phyloP scores from a whole-genome alignment of 495 filamentous ascomycete genomes.

The Penicillium canescens region DNA sequence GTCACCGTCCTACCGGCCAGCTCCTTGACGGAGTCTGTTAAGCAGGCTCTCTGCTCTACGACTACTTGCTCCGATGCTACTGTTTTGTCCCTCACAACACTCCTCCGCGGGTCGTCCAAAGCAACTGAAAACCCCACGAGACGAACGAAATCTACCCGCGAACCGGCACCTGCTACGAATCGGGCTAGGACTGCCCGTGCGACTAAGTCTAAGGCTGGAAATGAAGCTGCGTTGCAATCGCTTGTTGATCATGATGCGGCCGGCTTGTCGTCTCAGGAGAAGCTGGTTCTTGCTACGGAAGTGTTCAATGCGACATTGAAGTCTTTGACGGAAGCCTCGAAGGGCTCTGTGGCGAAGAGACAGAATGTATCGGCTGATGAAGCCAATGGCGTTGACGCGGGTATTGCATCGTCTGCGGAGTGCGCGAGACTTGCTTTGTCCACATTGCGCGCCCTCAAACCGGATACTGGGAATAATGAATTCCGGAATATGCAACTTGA shows the following conservation, averaged over 20 bases:
- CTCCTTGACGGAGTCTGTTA: slow-evolving; percentile 45
- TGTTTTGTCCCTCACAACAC: slow-evolving; percentile 44
- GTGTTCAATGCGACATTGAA: slow-evolving; percentile 78
- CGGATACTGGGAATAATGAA: slow-evolving; percentile 47
- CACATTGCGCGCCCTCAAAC: slow-evolving; percentile 62
- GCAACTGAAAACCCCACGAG: slow-evolving; percentile 24
- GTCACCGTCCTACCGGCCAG: slow-evolving; percentile 36
- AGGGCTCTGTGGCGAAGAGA: slow-evolving; percentile 30
- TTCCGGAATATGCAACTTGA: slow-evolving; percentile 75
- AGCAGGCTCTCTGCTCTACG: slow-evolving; percentile 47
- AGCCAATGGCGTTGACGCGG: slow-evolving; percentile 27
- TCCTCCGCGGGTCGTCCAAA: slow-evolving; percentile 38
- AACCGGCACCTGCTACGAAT: slow-evolving; percentile 16
- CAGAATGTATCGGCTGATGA: slow-evolving; percentile 39
- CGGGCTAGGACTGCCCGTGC: slow-evolving; percentile 37
- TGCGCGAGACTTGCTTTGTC: slow-evolving; percentile 76
- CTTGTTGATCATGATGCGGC: slow-evolving; percentile 36
- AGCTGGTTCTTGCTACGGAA: slow-evolving; percentile 73
- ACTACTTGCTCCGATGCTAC: slow-evolving; percentile 50
- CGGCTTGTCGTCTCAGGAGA: slow-evolving; percentile 58
- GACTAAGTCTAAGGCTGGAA: slow-evolving; percentile 34
- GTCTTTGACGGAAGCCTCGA: slow-evolving; percentile 70
- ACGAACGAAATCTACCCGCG: slow-evolving; percentile 28
- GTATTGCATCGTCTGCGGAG: slow-evolving; percentile 55
- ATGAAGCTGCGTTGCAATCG: slow-evolving; percentile 26